phyloP scores from a whole-genome alignment of 2,329 filamentous ascomycete genomes.

The Atkinsonella texensis region DNA sequence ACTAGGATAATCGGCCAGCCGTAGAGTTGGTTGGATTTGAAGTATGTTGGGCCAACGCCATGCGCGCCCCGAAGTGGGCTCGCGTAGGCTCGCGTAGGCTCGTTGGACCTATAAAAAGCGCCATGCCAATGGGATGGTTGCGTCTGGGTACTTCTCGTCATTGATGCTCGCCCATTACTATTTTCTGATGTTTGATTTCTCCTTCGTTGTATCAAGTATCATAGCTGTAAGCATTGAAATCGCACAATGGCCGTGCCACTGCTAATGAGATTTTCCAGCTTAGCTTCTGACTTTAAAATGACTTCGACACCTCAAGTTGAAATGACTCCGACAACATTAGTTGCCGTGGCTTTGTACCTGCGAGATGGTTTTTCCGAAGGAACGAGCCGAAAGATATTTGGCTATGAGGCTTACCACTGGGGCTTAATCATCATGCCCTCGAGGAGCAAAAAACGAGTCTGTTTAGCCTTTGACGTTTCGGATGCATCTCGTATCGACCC shows the following conservation, averaged over 20 bases:
- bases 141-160: too few relatives aligned
- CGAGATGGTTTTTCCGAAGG: conserved; percentile 17
- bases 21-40: too few relatives aligned
- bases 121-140: too few relatives aligned
- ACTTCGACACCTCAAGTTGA: conserved; percentile 6
- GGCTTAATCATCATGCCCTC: conserved; percentile 15
- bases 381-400: conserved; percentile 12
- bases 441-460: conserved; percentile 7
- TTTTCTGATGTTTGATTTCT: too few relatives aligned
- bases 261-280: background rate
- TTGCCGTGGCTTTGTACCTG: conserved; percentile 17
- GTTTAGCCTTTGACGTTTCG: conserved; percentile 17
- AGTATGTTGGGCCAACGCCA: too few relatives aligned
- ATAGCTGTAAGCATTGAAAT: too few relatives aligned
- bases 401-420: conserved; percentile 22
- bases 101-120: too few relatives aligned
- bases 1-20: too few relatives aligned
- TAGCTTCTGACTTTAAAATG: background rate
- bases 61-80: too few relatives aligned
- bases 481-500: conserved; percentile 19
- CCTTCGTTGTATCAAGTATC: too few relatives aligned
- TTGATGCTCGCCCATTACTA: too few relatives aligned
- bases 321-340: conserved; percentile 8
- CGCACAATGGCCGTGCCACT: background rate
- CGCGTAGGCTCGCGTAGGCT: too few relatives aligned